Evolutionary conservation across 768 basidiomycete species (phyloP).

Genomic region (Boletus insuetus): DNA sequence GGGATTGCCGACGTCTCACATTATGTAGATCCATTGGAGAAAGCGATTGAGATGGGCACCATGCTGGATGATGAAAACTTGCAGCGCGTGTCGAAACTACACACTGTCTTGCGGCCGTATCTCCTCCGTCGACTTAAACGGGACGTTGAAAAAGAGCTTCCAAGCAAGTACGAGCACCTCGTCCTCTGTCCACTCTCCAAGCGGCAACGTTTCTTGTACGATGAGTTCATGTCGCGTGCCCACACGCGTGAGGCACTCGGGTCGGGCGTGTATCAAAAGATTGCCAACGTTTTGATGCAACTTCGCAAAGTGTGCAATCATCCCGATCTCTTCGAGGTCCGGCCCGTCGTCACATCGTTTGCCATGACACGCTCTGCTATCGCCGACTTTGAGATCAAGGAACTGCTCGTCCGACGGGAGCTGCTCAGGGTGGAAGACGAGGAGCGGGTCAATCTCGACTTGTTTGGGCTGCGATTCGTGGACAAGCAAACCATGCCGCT

Average conservation of each 20-base stretch:
- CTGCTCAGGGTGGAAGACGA: constrained; percentile 54
- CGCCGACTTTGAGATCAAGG: constrained; percentile 83
- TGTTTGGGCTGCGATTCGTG: constrained; percentile 65
- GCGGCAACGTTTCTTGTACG: constrained; percentile 91
- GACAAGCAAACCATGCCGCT: constrained; percentile 51
- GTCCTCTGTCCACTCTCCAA: constrained; percentile 87
- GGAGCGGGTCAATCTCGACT: constrained; percentile 57
- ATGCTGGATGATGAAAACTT: constrained; percentile 76
- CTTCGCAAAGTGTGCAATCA: constrained; percentile 96
- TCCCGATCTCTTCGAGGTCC: constrained; percentile 88
- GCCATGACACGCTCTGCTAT: constrained; percentile 71
- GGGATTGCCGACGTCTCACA: neutral
- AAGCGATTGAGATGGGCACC: constrained; percentile 85
- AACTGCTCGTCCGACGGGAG: constrained; percentile 77
- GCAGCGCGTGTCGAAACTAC: constrained; percentile 84
- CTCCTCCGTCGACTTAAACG: constrained; percentile 93
- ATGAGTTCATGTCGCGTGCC: constrained; percentile 91
- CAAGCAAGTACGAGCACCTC: constrained; percentile 90
- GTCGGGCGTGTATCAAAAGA: constrained; percentile 85
- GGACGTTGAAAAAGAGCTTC: constrained; percentile 96
- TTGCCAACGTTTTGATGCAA: constrained; percentile 97
- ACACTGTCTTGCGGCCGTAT: constrained; percentile 93
- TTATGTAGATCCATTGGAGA: constrained; percentile 80
- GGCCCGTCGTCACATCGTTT: constrained; percentile 78
- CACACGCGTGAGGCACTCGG: constrained; percentile 79